A percentile compares a stretch with the other conserved stretches of the same genome.
Evolutionary conservation across 495 filamentous ascomycete genomes (phyloP).

Genomic region (Letharia lupina): DNA sequence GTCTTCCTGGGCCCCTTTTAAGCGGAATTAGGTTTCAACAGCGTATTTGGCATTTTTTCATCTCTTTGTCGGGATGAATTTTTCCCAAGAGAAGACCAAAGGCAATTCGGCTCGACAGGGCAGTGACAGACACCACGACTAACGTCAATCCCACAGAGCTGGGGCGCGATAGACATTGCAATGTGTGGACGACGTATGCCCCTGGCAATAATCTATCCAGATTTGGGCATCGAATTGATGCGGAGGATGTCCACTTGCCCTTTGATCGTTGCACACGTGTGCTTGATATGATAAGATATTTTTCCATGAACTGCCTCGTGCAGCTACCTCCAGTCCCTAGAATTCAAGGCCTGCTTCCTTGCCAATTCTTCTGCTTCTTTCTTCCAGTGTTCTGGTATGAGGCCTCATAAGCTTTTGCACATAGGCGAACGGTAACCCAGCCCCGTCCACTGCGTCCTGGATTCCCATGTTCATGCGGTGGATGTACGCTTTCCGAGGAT

Average conservation of each 20-base stretch:
- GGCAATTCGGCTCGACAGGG: not conserved
- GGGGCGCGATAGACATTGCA: not conserved
- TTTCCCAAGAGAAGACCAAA: not conserved
- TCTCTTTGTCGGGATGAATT: not conserved
- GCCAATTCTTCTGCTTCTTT: conserved; percentile 15
- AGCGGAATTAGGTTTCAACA: not conserved
- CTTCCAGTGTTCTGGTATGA: conserved; percentile 37
- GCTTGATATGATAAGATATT: not conserved
- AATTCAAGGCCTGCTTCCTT: conserved; percentile 14
- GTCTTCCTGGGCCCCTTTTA: not conserved
- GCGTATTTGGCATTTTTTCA: not conserved
- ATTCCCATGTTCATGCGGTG: conserved; percentile 60
- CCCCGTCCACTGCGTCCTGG: conserved; percentile 44
- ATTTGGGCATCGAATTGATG: not conserved
- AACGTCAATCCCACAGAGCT: not conserved
- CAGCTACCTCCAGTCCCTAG: conserved; percentile 9
- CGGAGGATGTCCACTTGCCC: not conserved
- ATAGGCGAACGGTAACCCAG: conserved; percentile 50
- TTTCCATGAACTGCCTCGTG: not conserved
- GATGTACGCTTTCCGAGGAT: conserved; percentile 56
- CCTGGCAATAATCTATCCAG: not conserved
- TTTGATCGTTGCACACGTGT: not conserved
- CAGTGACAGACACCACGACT: not conserved
- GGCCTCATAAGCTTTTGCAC: conserved; percentile 48
- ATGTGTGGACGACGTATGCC: not conserved